Base-by-base conservation (phyloP, 1,284 basidiomycete genomes). In the Ustilago lituana region DNA sequence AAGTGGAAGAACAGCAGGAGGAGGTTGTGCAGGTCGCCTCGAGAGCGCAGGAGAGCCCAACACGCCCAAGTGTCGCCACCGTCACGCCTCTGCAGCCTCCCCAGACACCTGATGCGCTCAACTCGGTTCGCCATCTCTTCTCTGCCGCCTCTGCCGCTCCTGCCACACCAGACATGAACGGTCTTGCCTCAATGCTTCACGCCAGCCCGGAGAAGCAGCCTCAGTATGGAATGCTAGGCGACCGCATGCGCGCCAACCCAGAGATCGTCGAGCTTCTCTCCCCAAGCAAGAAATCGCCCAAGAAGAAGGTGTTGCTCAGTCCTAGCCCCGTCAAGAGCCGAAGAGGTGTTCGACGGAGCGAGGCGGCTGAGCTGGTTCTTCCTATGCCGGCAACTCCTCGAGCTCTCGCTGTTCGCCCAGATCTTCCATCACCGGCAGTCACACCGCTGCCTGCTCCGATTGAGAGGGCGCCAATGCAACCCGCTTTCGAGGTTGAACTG, bases 231-330 rank as follows among this genome's bases (percentile, higher is more conserved):
- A 55, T 33, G 4, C 46, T 71, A 38, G 50, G 54, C 20, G 68
- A 65, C 6, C 36, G 54, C 14, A 71, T 71, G 54, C 56, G 67
- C 12, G 49, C 67, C 40, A 46, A 64, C 24, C 67, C 61, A 1
- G 61, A 57, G 8, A 49, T 51, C n/a, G 41, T 17, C 23, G 41
- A 56, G 26, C 43, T 70, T 12, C 48, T 70, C 7, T 55, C 47
- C 14, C 56, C 66, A 8, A 23, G 38, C 26, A 63, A 49, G 27
- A 44, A 31, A 11, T 54, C 51, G 11, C 49, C 53, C 2, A 57
- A 27, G 43, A 66, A 66, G 46, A 55, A 48, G 38, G 52, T 29
- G 3, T 26, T 19, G 2, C 17, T 51, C 3, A 27, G 26, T 15
- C 23, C 41, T 4, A 60, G 53, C 31, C 63, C 57, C 12, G 19